phyloP scores from a whole-genome alignment of 257 asterid species.

The Capsicum rhomboideum region DNA sequence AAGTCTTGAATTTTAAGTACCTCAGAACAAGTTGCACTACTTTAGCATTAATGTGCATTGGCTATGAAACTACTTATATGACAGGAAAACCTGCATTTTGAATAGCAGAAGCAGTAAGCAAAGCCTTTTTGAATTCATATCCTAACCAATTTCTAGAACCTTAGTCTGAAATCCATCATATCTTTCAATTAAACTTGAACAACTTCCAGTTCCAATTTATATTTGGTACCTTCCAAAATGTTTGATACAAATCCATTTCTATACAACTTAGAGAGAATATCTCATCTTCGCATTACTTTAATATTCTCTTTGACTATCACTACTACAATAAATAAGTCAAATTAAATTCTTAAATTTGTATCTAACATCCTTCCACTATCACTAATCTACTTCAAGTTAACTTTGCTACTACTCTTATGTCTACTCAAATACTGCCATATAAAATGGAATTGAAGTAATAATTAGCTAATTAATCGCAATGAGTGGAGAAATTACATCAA shows the following conservation, averaged over 20 bases:
- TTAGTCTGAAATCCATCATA: background rate
- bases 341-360: background rate
- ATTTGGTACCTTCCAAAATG: background rate
- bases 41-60: background rate
- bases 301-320: background rate
- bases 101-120: background rate
- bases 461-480: background rate
- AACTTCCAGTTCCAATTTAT: background rate
- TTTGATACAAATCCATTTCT: background rate
- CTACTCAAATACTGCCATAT: background rate
- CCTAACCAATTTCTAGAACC: background rate
- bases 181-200: background rate
- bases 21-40: background rate
- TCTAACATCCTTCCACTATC: background rate
- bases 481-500: slow-evolving; percentile 43
- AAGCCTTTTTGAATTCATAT: background rate
- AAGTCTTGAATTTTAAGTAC: background rate
- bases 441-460: background rate
- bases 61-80: background rate
- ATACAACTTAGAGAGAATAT: background rate
- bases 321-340: background rate
- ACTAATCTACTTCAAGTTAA: background rate
- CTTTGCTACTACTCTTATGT: background rate
- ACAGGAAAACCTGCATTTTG: background rate
- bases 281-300: background rate